Evolutionary conservation across 352 stramenopile genomes (phyloP), one percentile per base, ranked within the genome.

Genomic region (Pythium monospermum): DNA sequence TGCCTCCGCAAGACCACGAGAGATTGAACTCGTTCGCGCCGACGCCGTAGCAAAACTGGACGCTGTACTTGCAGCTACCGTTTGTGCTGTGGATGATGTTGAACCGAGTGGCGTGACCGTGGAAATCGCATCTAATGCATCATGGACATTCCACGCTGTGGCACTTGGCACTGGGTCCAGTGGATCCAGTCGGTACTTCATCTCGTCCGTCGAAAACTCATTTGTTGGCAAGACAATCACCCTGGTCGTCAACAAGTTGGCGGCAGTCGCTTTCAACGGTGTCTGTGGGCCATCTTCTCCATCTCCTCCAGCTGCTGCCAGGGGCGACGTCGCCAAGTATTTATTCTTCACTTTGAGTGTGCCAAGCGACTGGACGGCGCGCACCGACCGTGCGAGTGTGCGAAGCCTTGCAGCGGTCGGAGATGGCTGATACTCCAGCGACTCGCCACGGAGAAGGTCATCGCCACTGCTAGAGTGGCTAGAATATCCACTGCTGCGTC

Each of bases 331-430:
- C 2, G 75, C 41, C 2, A 71, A 23, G 43, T 84, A 87, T 27
- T 81, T 83, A 19, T 69, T 69, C 18, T 47, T 32, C 6, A 62
- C 51, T n/a, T 63, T 62, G 18, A 74, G 55, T 1, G 67, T 67
- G 2, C 71, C 73, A 2, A 89, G 59, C 11, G 61, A 64, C 23
- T 87, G 75, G 15, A 62, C 71, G 4, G 78, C 78, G 7, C 74
- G 69, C 4, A 89, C 68, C 2, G 71, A 76, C 19, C 69, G 73
- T 0, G 73, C 75, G 1, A 89, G 47, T 10, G 78, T 73, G 22
- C 55, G 56, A 13, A 89, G 54, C 0, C 73, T 53, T 30, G 67
- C 43, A 1, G 68, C 72, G 1, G 73, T 87, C 0, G 57, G 50
- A 0, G 78, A 87, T 1, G 72, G 55, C 22, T 44, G 33, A n/a